Base-by-base conservation (phyloP, 768 basidiomycete genomes). In the Ephemerocybe angulata region DNA sequence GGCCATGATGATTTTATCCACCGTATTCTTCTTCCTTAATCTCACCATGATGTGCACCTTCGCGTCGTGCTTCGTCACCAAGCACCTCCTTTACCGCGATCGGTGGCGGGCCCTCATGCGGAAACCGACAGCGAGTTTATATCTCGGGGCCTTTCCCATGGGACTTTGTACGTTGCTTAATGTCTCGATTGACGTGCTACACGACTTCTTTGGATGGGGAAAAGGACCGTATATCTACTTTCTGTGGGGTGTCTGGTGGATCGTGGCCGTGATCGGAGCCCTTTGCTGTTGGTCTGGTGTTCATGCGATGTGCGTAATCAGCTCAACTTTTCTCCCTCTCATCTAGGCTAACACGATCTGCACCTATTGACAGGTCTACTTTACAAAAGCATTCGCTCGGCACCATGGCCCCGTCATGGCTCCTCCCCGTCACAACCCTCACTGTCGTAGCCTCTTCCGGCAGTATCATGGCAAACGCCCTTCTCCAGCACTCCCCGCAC, bases 391-490 rank as follows among this genome's bases (percentile, higher is more conserved):
- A 90, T 62, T 68, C 81, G 0, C 62, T 85, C 4, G 71, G 78
- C 35, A 64, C 70, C 2, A 79, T 90, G 78, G 83, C 83, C 0
- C 70, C 84, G 22, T 66, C 76, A 22, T 91, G 89, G 88, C 72
- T 91, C 4, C 82, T 92, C 27, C 90, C 90, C 0, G 80, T 89
- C 8, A 85, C 91, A 2, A 82, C 89, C 0, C 75, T 86, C 13
- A 79, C 87, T 42, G 90, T 92, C 63, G 82, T 80, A 1, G 76
- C 87, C 1, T 85, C 90, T 1, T 74, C 83, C 0, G 89, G 89
- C 1, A 85, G 78, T 0, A 66, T 85, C 38, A 66, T 91, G 24
- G 81, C 83, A 0, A 62, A 67, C 1, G 72, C 82, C 3, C 65
- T 92, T 3, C 58, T 73, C 7, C 56, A 68, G 8, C 72, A 77